A percentile compares a stretch with the other conserved stretches of the same genome.
phyloP scores from a whole-genome alignment of 2,329 filamentous ascomycete genomes.

The Aspergillus niger region DNA sequence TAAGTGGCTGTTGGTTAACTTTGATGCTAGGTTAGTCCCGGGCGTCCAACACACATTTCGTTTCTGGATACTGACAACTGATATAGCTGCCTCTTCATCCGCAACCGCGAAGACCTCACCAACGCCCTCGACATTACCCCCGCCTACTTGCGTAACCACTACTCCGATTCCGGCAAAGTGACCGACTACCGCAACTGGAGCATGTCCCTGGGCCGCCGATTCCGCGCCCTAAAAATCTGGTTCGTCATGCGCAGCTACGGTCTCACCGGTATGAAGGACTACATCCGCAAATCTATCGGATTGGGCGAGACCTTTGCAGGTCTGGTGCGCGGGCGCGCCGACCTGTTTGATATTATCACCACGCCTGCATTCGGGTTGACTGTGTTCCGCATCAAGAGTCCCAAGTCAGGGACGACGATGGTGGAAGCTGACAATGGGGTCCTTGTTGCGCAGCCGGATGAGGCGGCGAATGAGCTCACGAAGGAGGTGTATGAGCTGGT shows the following conservation, averaged over 20 bases:
- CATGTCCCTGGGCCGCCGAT: constrained; percentile 85
- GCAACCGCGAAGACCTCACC: constrained; percentile 73
- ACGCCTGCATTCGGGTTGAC: constrained; percentile 76
- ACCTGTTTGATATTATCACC: constrained; percentile 76
- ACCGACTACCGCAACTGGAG: constrained; percentile 98
- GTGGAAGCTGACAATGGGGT: constrained; percentile 5
- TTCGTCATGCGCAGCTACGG: constrained; percentile 87
- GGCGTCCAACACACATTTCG: no score
- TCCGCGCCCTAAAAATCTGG: constrained; percentile 91
- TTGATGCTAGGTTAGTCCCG: constrained; percentile 60
- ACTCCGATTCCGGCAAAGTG: constrained; percentile 78
- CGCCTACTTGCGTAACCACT: constrained; percentile 78
- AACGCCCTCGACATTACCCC: constrained; percentile 77
- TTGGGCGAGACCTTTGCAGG: constrained; percentile 71
- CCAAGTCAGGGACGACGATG: constrained; percentile 15
- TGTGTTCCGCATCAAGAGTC: constrained; percentile 67
- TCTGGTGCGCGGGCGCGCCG: constrained; percentile 59
- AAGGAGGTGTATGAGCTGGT: constrained; percentile 74
- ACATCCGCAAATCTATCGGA: constrained; percentile 69
- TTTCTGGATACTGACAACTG: constrained; percentile 7
- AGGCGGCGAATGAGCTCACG: constrained; percentile 67
- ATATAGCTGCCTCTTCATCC: constrained; percentile 74
- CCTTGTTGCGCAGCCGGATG: constrained; percentile 37
- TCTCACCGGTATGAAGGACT: constrained; percentile 69
- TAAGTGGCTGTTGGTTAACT: constrained; percentile 95